Conservation (phyloP, 345 rosid genomes). For the Cochlearia excelsa region DNA sequence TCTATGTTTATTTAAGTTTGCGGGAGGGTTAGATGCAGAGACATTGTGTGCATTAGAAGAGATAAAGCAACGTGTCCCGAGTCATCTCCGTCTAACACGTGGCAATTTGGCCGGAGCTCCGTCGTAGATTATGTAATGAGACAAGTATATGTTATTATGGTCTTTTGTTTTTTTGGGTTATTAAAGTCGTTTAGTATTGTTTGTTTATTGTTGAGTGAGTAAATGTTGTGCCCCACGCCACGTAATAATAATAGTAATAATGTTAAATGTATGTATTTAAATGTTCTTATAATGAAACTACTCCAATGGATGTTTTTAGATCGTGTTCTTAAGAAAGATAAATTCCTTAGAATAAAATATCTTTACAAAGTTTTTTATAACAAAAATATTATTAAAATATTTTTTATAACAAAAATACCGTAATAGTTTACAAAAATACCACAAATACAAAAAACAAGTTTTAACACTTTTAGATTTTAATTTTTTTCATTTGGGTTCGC, state of each 20-base stretch:
- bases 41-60: conserved; percentile 77
- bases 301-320: background rate
- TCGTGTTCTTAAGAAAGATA: too few species aligned
- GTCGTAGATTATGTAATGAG: conserved; percentile 19
- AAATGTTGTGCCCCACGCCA: conserved; percentile 20
- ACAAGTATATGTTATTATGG: background rate
- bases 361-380: too few species aligned
- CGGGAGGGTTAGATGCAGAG: conserved; percentile 86
- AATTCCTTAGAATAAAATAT: too few species aligned
- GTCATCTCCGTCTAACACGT: conserved; percentile 46
- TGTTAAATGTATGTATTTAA: conserved; percentile 28
- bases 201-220: conserved; percentile 16
- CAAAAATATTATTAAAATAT: too few species aligned
- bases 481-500: too few species aligned
- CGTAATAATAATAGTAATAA: conserved; percentile 26
- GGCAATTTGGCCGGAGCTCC: conserved; percentile 53
- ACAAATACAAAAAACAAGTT: too few species aligned
- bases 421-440: too few species aligned
- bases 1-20: conserved; percentile 49
- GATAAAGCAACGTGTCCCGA: conserved; percentile 63
- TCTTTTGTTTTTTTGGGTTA: conserved; percentile 22
- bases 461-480: too few species aligned
- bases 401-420: too few species aligned
- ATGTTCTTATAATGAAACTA: conserved; percentile 9
- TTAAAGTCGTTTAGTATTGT: conserved; percentile 23